These are phyloP conservation scores for Acaromyces ingoldii DNA, from an alignment of 1,284 basidiomycete species.

Conservation along the genomic window DNA sequence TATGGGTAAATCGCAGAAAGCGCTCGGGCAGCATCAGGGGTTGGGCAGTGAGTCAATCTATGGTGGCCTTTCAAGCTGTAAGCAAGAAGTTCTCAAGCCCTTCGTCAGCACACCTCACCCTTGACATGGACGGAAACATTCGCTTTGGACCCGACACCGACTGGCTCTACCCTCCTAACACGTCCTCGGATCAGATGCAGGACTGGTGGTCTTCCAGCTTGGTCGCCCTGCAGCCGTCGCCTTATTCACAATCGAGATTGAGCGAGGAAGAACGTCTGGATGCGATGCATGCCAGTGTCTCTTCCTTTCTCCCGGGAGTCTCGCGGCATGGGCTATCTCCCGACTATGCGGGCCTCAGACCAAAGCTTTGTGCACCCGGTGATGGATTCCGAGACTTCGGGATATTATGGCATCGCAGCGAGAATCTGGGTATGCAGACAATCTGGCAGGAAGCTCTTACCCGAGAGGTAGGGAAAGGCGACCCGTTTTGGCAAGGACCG, in stretches of 20 bases:
- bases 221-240: slow-evolving; percentile 7
- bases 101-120: slow-evolving; percentile 33
- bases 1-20: slow-evolving; percentile 16
- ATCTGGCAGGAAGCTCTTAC: slow-evolving; percentile 32
- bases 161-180: slow-evolving; percentile 60
- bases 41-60: slow-evolving; percentile 30
- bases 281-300: slow-evolving; percentile 38
- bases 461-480: background rate
- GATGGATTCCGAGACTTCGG: slow-evolving; percentile 74
- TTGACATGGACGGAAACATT: slow-evolving; percentile 80
- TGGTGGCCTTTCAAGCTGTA: background rate
- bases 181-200: slow-evolving; percentile 12
- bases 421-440: slow-evolving; percentile 21
- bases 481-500: background rate
- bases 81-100: background rate
- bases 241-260: background rate
- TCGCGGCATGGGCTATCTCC: slow-evolving; percentile 64
- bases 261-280: slow-evolving; percentile 29
- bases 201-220: slow-evolving; percentile 37
- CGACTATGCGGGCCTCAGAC: slow-evolving; percentile 87
- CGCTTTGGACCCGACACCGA: slow-evolving; percentile 91
- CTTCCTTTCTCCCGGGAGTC: slow-evolving; percentile 68
- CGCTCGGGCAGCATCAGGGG: slow-evolving; percentile 39
- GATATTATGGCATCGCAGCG: slow-evolving; percentile 48
- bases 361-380: slow-evolving; percentile 73